Evolutionary conservation across 176 grass and related monocot species (phyloP), one percentile per base, ranked within the genome.

Genomic region (Aegilops speltoides): DNA sequence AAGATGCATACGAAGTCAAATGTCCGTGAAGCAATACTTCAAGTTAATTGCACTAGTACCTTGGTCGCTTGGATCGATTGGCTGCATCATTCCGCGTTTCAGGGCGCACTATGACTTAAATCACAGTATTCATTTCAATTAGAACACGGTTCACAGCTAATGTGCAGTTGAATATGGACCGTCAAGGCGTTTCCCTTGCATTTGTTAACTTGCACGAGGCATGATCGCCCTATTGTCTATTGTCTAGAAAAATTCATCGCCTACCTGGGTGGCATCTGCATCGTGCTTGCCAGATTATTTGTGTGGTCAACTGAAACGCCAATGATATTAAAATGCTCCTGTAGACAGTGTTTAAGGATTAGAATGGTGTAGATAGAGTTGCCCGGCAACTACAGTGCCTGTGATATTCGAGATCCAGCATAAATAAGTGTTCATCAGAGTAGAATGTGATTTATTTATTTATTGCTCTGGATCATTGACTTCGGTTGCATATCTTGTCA

Each of bases 271-370:
- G 75, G 62, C 50, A 29, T 65, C 28, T 50, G 12, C 48, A 11
- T 29, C 70, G 3, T 56, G 70, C 11, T 77, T 71, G 64, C 11
- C 31, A 13, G 14, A 9, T 54, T 66, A 22, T 34, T 83, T 64
- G 57, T 73, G 54, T 7, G 11, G 54, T 22, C 38, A 83, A 60
- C 80, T 90, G 80, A 83, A 73, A 59, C 29, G n/a, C 63, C 37
- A 23, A 40, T 20, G 29, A 33, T 73, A 57, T 59, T 83, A 28
- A 78, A 78, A 57, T 57, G 10, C 46, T 29, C 11, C 3, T n/a
- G 20, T 52, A 46, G 31, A 48, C 60, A 68, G 34, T 84, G 34
- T 84, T 64, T 65, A 2, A 40, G 67, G 41, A 73, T 25, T 33
- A 32, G 6, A 79, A 79, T 56, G 10, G 36, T 79, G 43, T 41